Evolutionary conservation across 768 basidiomycete species (phyloP), one percentile per base, ranked within the genome.

Genomic region (Lentinus brumalis): DNA sequence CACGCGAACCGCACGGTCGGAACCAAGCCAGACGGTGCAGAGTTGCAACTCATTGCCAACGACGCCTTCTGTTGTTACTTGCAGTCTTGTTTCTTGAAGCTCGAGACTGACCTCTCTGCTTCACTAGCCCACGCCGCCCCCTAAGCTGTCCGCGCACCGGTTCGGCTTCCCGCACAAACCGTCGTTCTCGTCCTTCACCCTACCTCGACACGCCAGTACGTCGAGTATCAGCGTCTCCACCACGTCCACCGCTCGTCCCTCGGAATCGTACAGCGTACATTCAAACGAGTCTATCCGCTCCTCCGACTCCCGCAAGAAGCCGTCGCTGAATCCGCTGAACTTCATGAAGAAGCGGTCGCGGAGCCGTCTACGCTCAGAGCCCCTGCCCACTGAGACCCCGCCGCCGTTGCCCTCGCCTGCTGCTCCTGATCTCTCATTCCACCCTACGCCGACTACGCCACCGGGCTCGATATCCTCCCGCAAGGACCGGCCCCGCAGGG

Each of bases 221-320:
- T 65, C 63, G 53, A 67, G 67, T 59, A 60, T 65, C 57, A 62
- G 50, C 49, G 57, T 69, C 57, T 45, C 62, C n/a, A 41, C 66
- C 41, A 57, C 64, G 31, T 53, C 56, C 63, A 61, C 63, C 57
- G 67, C 63, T 30, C 64, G 64, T 44, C 52, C 60, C 29, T 40
- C 70, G 56, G 59, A 74, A 56, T 56, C 62, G 35, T n/a, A 54
- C 58, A 62, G 63, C 53, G 42, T 74, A 62, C 54, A 63, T 61
- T 74, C n/a, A 61, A 66, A 39, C 12, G 63, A 67, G 39, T 35
- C 60, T 6, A 41, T 71, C 72, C 58, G 66, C 60, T 44, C 69
- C 65, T 47, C 69, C 59, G 76, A 79, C 54, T 68, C 78, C 8
- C 80, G 80, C 53, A 86, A 79, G 71, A 86, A 83, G 71, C 76